Conservation (phyloP, 164 flowering plant species). For the Buxus sempervirens region DNA sequence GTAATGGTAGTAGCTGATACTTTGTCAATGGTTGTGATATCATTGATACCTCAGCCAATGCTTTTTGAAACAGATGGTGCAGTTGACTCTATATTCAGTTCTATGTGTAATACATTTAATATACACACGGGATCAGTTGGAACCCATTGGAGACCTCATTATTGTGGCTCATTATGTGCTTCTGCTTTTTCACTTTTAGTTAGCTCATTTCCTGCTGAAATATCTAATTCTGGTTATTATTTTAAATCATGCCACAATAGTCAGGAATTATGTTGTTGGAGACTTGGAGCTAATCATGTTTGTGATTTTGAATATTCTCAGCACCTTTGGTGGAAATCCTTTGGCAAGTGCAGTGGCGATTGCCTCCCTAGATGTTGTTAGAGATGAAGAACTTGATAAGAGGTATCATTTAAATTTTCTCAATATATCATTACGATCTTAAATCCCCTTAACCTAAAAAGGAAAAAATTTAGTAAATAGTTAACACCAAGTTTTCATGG, state of each 20-base stretch:
- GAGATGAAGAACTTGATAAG: slow-evolving; percentile 76
- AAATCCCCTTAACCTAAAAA: background rate
- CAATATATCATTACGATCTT: background rate
- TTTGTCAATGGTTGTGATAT: background rate
- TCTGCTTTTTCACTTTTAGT: too few relatives aligned
- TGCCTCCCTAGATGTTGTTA: slow-evolving; percentile 82
- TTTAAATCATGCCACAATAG: background rate
- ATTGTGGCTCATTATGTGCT: background rate
- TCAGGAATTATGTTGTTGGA: background rate
- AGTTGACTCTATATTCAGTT: background rate
- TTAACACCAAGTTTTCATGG: background rate
- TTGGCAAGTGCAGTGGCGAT: slow-evolving; percentile 88
- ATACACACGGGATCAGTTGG: background rate
- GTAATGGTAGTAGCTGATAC: too few relatives aligned
- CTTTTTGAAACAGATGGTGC: background rate
- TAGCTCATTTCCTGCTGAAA: background rate
- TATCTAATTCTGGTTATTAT: background rate
- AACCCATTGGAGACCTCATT: background rate
- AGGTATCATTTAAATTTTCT: slow-evolving; percentile 43
- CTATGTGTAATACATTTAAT: background rate
- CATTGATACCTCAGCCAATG: background rate
- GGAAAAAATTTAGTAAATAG: background rate
- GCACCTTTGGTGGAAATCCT: slow-evolving; percentile 98
- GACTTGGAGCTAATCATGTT: background rate
- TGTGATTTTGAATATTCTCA: slow-evolving; percentile 27